Percentiles rank a stretch among this genome's conserved stretches.
phyloP scores from a whole-genome alignment of 495 filamentous ascomycete genomes.

The Elasticomyces elasticus region DNA sequence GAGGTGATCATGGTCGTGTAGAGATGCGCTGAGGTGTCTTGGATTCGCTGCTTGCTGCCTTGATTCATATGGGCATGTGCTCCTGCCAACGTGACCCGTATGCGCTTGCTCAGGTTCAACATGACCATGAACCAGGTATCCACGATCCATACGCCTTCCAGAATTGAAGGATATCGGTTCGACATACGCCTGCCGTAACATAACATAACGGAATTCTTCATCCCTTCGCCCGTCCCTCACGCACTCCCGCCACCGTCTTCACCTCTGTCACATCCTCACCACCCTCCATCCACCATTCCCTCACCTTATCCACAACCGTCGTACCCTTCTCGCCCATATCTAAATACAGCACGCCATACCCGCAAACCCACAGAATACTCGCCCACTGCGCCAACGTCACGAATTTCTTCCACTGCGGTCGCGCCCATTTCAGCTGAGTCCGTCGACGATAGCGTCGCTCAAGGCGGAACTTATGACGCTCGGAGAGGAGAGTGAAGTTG shows the following conservation, averaged over 20 bases:
- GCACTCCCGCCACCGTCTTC: neutral
- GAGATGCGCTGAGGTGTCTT: too few relatives aligned
- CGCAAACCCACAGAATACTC: slow-evolving; percentile 51
- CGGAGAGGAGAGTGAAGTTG: slow-evolving; percentile 69
- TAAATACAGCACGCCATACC: slow-evolving; percentile 70
- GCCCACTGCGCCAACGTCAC: slow-evolving; percentile 61
- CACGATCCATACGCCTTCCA: too few relatives aligned
- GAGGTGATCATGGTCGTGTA: too few relatives aligned
- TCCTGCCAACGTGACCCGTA: too few relatives aligned
- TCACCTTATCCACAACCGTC: slow-evolving; percentile 17
- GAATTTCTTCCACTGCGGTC: slow-evolving; percentile 64
- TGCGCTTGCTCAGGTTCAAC: too few relatives aligned
- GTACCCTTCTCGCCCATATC: slow-evolving; percentile 48
- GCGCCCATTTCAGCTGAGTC: slow-evolving; percentile 55
- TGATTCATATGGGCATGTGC: too few relatives aligned
- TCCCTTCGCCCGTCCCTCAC: neutral
- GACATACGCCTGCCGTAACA: too few relatives aligned
- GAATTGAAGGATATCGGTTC: too few relatives aligned
- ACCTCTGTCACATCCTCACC: neutral
- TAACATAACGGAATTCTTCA: too few relatives aligned
- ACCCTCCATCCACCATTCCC: slow-evolving; percentile 10
- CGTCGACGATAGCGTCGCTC: slow-evolving; percentile 49
- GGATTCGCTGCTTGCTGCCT: too few relatives aligned
- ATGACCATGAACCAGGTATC: too few relatives aligned
- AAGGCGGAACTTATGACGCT: slow-evolving; percentile 76